Evolutionary conservation across 1,139 yeast species (phyloP).

Genomic region (Chernovozyma sophiae-reginae): DNA sequence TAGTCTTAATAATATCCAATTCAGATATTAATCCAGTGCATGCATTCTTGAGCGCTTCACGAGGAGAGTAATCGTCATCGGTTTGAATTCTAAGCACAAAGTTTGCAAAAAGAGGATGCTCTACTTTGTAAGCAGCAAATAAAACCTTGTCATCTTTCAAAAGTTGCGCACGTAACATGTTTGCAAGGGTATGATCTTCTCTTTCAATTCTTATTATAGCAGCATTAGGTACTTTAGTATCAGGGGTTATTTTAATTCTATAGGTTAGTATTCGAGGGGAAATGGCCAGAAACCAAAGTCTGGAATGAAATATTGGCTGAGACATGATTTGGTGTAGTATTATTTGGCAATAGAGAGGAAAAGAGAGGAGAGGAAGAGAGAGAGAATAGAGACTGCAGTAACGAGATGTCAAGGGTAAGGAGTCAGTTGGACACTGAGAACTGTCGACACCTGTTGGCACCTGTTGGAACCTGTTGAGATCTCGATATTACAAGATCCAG

Average conservation of each 20-base stretch:
- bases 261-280: slow-evolving; percentile 9
- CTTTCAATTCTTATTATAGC: slow-evolving; percentile 89
- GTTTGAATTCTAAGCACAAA: slow-evolving; percentile 93
- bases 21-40: slow-evolving; percentile 80
- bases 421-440: too few relatives aligned
- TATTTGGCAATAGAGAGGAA: too few relatives aligned
- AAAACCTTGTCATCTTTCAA: slow-evolving; percentile 81
- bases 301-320: too few relatives aligned
- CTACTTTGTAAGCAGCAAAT: slow-evolving; percentile 96
- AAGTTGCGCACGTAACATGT: slow-evolving; percentile 79
- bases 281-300: too few relatives aligned
- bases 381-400: too few relatives aligned
- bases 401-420: too few relatives aligned
- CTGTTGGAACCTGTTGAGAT: too few relatives aligned
- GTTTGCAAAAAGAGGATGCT: slow-evolving; percentile 95
- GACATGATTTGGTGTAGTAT: too few relatives aligned
- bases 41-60: slow-evolving; percentile 85
- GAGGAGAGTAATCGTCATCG: slow-evolving; percentile 89
- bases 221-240: slow-evolving; percentile 92
- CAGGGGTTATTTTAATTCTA: slow-evolving; percentile 83
- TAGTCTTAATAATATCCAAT: slow-evolving; percentile 66
- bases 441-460: too few relatives aligned
- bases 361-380: too few relatives aligned
- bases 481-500: too few relatives aligned
- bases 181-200: slow-evolving; percentile 96